Percentiles rank a stretch among this genome's conserved stretches.
phyloP scores from a whole-genome alignment of 257 asterid species.

The Avicennia marina region DNA sequence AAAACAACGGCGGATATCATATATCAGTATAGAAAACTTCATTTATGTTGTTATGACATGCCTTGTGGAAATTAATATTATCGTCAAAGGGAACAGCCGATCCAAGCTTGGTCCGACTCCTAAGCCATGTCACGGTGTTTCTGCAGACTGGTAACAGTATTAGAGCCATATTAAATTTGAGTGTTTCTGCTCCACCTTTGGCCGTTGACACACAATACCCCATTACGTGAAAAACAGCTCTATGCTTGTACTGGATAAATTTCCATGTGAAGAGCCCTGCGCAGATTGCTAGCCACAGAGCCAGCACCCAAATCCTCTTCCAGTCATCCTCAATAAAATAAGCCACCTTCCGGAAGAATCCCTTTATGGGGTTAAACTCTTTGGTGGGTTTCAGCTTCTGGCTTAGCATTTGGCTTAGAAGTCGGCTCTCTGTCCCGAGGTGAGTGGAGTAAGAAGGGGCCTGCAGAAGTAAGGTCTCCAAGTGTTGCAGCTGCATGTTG shows the following conservation, averaged over 20 bases:
- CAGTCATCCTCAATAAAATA: slow-evolving; percentile 5
- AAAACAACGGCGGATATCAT: too few species aligned
- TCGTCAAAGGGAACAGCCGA: slow-evolving; percentile 7
- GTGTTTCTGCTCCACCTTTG: slow-evolving; percentile 13
- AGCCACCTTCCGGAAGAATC: neutral
- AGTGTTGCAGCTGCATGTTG: neutral
- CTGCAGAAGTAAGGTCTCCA: slow-evolving; percentile 10
- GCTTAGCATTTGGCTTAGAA: slow-evolving; percentile 13
- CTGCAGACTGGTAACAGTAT: slow-evolving; percentile 14
- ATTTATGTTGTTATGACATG: neutral
- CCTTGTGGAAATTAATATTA: slow-evolving; percentile 13
- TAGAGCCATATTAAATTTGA: slow-evolving; percentile 10
- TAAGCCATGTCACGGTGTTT: slow-evolving; percentile 11
- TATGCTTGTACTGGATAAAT: neutral
- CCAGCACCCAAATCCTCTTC: slow-evolving; percentile 13
- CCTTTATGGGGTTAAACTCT: neutral
- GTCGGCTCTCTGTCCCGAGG: neutral
- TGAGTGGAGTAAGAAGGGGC: neutral
- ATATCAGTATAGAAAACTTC: too few species aligned
- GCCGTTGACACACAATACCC: slow-evolving; percentile 5
- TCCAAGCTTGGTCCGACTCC: neutral
- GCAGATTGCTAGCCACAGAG: neutral
- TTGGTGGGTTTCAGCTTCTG: slow-evolving; percentile 10
- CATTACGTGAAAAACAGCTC: neutral
- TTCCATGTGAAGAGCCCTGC: slow-evolving; percentile 3